Evolutionary conservation across 768 basidiomycete genomes (phyloP).

Genomic region (Kwoniella sp.): DNA sequence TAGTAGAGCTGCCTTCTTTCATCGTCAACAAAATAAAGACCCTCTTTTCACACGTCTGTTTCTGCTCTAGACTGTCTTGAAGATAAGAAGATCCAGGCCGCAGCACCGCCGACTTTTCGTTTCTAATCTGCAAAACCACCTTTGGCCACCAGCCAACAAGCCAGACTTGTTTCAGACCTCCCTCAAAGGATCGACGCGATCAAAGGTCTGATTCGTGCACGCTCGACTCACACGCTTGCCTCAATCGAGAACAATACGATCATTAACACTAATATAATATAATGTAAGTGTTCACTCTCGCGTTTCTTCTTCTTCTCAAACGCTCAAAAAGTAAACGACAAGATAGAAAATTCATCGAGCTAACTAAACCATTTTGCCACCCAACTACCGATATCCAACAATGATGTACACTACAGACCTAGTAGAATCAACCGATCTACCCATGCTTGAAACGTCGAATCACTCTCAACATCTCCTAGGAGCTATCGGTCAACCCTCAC

Average conservation of each 20-base stretch:
- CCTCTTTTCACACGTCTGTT: too few relatives aligned
- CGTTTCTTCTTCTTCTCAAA: not conserved
- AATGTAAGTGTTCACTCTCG: not conserved
- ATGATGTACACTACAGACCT: conserved; percentile 5
- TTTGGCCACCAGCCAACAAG: too few relatives aligned
- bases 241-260: not conserved
- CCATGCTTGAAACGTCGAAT: not conserved
- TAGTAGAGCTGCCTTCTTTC: too few relatives aligned
- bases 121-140: too few relatives aligned
- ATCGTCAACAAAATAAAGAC: too few relatives aligned
- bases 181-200: conserved; percentile 1
- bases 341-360: not conserved
- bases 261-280: not conserved
- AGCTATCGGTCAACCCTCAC: conserved; percentile 16
- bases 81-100: too few relatives aligned
- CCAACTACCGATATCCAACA: not conserved
- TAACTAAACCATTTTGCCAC: conserved; percentile 2
- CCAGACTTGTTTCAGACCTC: not conserved
- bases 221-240: too few relatives aligned
- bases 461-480: not conserved
- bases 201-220: conserved; percentile 8
- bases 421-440: conserved; percentile 2
- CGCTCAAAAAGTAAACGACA: too few relatives aligned
- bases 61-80: too few relatives aligned
- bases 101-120: too few relatives aligned